A percentile compares a stretch with the other conserved stretches of the same genome.
phyloP scores from a whole-genome alignment of 1,284 basidiomycete species.

The Heterobasidion parviporum region DNA sequence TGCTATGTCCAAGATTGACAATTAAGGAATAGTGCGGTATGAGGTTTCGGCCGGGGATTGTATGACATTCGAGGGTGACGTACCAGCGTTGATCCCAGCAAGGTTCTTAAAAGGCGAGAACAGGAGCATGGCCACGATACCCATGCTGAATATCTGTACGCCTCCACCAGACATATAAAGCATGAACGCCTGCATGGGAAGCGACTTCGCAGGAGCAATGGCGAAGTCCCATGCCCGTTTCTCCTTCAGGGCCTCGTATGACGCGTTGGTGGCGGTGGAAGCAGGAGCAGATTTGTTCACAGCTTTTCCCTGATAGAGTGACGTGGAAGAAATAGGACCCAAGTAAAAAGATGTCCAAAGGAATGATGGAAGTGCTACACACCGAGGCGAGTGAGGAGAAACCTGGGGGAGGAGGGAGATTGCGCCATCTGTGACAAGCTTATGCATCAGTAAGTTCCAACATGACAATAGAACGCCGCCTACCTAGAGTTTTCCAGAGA shows the following conservation, averaged over 20 bases:
- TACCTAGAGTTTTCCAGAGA: conserved; percentile 29
- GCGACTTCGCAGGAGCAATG: conserved; percentile 73
- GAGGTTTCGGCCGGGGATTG: background rate
- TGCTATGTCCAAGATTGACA: conserved; percentile 27
- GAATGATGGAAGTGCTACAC: conserved; percentile 4
- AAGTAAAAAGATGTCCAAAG: background rate
- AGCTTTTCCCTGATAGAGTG: conserved; percentile 27
- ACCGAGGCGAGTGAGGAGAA: conserved; percentile 29
- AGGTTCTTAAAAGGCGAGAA: conserved; percentile 76
- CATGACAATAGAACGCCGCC: background rate
- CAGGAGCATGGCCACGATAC: conserved; percentile 86
- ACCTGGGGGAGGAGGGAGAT: conserved; percentile 42
- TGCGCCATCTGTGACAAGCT: conserved; percentile 6
- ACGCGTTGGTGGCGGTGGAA: conserved; percentile 20
- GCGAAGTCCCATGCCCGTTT: conserved; percentile 87
- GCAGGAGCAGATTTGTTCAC: conserved; percentile 28
- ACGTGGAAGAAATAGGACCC: conserved; percentile 15
- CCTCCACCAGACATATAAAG: conserved; percentile 92
- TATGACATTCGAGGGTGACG: conserved; percentile 16
- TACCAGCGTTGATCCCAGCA: conserved; percentile 68
- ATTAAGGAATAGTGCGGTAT: conserved; percentile 2
- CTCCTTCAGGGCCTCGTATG: conserved; percentile 64
- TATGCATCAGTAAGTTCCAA: background rate
- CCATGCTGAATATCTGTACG: conserved; percentile 90
- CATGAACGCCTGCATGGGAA: conserved; percentile 95